Evolutionary conservation across 306 rosid species (phyloP), one percentile per base, ranked within the genome.

Genomic region (Gynostemma pentaphyllum): DNA sequence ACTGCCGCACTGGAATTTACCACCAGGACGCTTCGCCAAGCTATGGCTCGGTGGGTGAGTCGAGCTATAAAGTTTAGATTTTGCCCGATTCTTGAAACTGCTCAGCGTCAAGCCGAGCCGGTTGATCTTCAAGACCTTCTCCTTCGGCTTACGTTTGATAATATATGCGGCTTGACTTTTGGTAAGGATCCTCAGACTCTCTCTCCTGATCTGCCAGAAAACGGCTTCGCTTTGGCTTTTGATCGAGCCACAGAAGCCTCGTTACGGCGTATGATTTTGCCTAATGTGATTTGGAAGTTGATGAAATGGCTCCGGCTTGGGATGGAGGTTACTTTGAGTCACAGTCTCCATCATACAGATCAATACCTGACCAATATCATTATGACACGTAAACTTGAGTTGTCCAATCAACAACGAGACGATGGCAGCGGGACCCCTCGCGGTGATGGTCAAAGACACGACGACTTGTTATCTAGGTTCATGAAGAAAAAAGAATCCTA

Each of bases 11-110:
- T 90, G 9, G 97, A 90, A 46, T 90, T 90, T 78, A 87, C 97
- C 72, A 90, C 96, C 0, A 75, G 96, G 14, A 90, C 97, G 0
- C 86, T 90, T 1, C 94, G 97, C 4, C 97, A 87, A 48, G 97
- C 97, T 66, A 90, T 90, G 97, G 95, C 82, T 3, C 86, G 97
- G 5, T 90, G 97, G 97, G 97, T 87, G 26, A 91, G 79, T 76
- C 87, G 89, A 19, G 91, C 97, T 49, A 91, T 91, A 9, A 78
- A 87, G 74, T 45, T 47, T 4, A 50, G 97, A 30, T 83, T 90
- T 26, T 80, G 90, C 53, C 96, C 97, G 0, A 85, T 90, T 32
- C 66, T 90, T 0, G 80, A 78, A 32, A 30, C 65, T 1, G 89
- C 95, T 5, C 86, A 87, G 11, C n/a, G 4, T 3, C 42, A 75